Conservation (phyloP, 2,329 filamentous ascomycete genomes). For the Aulographum hederae region DNA sequence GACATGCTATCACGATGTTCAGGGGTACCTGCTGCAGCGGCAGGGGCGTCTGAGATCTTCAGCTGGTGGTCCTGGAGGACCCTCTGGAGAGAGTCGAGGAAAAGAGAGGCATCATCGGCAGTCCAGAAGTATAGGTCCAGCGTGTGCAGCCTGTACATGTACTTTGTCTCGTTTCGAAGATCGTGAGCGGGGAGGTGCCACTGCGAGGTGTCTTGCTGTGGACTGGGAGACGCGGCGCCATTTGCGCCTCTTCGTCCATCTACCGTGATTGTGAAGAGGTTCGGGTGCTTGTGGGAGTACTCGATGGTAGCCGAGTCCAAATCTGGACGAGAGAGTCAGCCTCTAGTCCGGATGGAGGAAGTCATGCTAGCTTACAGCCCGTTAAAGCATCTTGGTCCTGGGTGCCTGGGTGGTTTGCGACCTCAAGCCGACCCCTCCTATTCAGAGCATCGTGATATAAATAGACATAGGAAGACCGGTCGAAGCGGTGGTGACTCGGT, state of each 20-base stretch:
- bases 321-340: conserved; percentile 32
- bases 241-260: conserved; percentile 21
- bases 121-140: conserved; percentile 71
- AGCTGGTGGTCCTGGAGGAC: conserved; percentile 44
- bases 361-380: conserved; percentile 51
- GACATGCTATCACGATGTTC: conserved; percentile 38
- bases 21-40: conserved; percentile 14
- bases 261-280: conserved; percentile 48
- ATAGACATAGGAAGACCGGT: conserved; percentile 65
- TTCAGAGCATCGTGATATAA: conserved; percentile 56
- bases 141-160: conserved; percentile 60
- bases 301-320: conserved; percentile 45
- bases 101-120: conserved; percentile 49
- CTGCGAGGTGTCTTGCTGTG: conserved; percentile 32
- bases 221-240: conserved; percentile 17
- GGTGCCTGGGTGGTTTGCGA: conserved; percentile 57
- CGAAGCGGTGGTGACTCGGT: conserved; percentile 64
- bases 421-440: conserved; percentile 50
- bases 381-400: conserved; percentile 65
- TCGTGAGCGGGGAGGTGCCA: conserved; percentile 65
- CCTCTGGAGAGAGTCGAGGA: conserved; percentile 48
- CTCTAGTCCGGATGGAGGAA: conserved; percentile 10
- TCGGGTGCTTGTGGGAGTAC: conserved; percentile 60
- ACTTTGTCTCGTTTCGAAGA: conserved; percentile 55
- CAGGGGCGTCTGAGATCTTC: conserved; percentile 46